phyloP scores from a whole-genome alignment of 2,329 filamentous ascomycete species.

The Microdochium nivale region DNA sequence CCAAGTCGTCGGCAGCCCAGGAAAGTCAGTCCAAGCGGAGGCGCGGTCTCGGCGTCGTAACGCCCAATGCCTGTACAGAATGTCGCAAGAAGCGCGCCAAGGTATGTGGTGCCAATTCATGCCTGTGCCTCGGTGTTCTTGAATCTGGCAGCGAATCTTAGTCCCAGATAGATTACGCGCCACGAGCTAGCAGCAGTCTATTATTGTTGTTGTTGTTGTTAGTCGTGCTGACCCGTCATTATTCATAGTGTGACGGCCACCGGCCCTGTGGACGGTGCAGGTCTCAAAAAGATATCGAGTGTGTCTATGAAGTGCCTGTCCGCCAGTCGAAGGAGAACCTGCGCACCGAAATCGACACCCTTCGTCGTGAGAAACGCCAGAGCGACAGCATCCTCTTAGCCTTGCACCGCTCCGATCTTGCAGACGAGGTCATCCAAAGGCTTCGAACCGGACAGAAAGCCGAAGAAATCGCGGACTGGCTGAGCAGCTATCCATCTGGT shows the following conservation, averaged over 20 bases:
- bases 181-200: no score
- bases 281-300: constrained; percentile 44
- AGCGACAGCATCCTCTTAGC: constrained; percentile 48
- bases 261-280: constrained; percentile 47
- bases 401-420: constrained; percentile 38
- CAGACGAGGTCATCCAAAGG: constrained; percentile 45
- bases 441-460: constrained; percentile 45
- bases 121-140: no score
- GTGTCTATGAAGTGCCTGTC: constrained; percentile 53
- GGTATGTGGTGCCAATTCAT: constrained; percentile 32
- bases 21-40: constrained; percentile 38
- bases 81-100: constrained; percentile 55
- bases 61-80: constrained; percentile 52
- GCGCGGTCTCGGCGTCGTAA: constrained; percentile 46
- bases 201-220: no score
- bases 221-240: constrained; percentile 5
- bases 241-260: constrained; percentile 47
- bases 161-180: no score
- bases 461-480: constrained; percentile 47
- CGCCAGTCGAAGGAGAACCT: constrained; percentile 56
- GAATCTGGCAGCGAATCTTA: no score
- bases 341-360: constrained; percentile 47
- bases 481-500: constrained; percentile 14
- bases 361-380: constrained; percentile 44
- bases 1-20: constrained; percentile 9